Evolutionary conservation across 805 yeast genomes (phyloP), one percentile per base, ranked within the genome.

Genomic region (Candida boleticola): DNA sequence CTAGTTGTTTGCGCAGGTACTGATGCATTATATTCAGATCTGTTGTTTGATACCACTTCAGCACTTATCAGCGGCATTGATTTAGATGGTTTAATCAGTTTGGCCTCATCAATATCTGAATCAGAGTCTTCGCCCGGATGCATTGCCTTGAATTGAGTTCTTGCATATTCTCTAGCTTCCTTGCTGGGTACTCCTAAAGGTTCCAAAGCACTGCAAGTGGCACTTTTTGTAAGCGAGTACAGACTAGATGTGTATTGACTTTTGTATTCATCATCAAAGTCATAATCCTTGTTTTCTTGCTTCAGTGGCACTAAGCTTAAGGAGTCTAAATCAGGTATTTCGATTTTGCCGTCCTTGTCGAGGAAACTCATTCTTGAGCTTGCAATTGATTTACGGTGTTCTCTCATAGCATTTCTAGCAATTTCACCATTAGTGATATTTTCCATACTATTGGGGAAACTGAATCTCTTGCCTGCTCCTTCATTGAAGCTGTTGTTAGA

Each of bases 101-200:
- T n/a, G n/a, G n/a, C n/a, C n/a, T 17, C 30, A 11, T 36, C 39
- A 9, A 23, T 27, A 18, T 36, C 39, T 10, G 68, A 58, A 26
- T 65, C 71, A 4, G 63, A 50, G 26, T 61, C 62, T 30, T 52
- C 52, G 16, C 52, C 60, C 19, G 48, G 49, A 19, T 50, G 49
- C 33, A 60, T 44, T 5, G 50, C 35, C 16, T 51, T 49, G 36
- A 63, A 55, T 22, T 64, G 66, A 27, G 54, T 58, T 29, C 48
- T 54, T n/a, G 58, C 43, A 3, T 53, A 52, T n/a, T 51, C 51
- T 39, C 55, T 49, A 1, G 71, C 67, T 5, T 56, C 66, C 32
- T 48, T 50, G 21, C 63, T 55, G 4, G 73, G 74, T 4, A 60
- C 44, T 2, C 71, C 71, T 16, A 64, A 52, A n/a, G 69, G 70